Percentiles rank a stretch among this genome's conserved stretches.
Conservation (phyloP, 495 filamentous ascomycete genomes). For the Aspergillus taichungensis region DNA sequence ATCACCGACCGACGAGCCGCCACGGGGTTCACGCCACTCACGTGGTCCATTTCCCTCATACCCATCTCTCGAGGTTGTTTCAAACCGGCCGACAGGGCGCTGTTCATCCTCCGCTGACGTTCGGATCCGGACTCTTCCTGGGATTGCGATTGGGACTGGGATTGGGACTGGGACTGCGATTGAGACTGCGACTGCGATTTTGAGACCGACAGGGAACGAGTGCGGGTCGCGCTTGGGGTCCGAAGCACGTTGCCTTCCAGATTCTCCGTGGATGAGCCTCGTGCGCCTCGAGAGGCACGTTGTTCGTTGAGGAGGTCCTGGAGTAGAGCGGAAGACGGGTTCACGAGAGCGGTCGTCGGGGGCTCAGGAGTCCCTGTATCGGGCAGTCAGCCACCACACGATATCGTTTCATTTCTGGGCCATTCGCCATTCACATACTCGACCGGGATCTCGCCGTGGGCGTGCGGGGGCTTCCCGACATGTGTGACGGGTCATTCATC, state of each 20-base stretch:
- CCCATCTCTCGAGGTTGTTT: conserved; percentile 40
- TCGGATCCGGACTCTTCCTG: conserved; percentile 31
- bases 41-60: conserved; percentile 42
- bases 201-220: conserved; percentile 5
- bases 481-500: conserved; percentile 27
- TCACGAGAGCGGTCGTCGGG: conserved; percentile 25
- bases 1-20: conserved; percentile 1
- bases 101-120: conserved; percentile 23
- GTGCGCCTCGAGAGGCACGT: conserved; percentile 30
- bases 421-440: neutral
- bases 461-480: conserved; percentile 7
- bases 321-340: conserved; percentile 37
- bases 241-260: conserved; percentile 14
- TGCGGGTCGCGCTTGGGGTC: conserved; percentile 21
- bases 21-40: conserved; percentile 10
- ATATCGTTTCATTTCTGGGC: neutral
- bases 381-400: neutral
- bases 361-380: conserved; percentile 21
- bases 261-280: conserved; percentile 18
- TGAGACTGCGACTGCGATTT: neutral
- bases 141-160: conserved; percentile 12
- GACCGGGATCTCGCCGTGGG: neutral
- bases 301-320: conserved; percentile 43
- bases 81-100: conserved; percentile 15
- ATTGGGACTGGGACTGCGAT: conserved; percentile 11